Conservation (phyloP, 2,329 filamentous ascomycete species). For the Colletotrichum orchidophilum region DNA sequence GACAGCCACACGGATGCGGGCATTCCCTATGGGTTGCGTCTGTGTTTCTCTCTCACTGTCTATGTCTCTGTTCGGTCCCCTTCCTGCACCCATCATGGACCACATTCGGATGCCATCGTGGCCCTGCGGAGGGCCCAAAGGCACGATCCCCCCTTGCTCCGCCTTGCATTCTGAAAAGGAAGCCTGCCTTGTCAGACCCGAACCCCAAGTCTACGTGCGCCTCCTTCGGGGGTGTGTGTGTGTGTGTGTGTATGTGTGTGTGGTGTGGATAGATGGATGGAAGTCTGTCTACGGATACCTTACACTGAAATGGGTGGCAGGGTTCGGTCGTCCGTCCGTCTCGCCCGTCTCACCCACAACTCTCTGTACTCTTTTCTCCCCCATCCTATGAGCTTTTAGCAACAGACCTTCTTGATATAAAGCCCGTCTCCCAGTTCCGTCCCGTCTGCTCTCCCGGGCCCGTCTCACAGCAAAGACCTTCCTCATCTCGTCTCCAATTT, state of each 20-base stretch:
- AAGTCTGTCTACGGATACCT: not conserved
- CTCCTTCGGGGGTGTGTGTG: conserved; percentile 12
- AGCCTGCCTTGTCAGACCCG: conserved; percentile 32
- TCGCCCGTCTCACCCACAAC: not conserved
- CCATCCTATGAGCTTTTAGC: not conserved
- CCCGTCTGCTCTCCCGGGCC: not conserved
- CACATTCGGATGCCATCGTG: conserved; percentile 10
- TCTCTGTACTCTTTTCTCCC: not conserved
- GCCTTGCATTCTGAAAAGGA: conserved; percentile 29
- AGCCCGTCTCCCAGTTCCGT: conserved; percentile 11
- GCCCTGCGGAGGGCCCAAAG: not conserved
- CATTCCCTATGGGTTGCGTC: not conserved
- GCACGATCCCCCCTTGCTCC: conserved; percentile 16
- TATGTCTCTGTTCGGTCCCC: not conserved
- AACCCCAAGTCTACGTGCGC: conserved; percentile 16
- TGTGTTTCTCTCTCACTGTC: not conserved
- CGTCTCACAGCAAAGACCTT: conserved; percentile 15
- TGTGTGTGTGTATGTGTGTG: not conserved
- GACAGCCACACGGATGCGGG: not conserved
- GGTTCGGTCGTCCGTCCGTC: not conserved
- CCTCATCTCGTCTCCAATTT: not conserved
- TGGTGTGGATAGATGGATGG: conserved; percentile 4
- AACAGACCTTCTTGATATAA: conserved; percentile 17
- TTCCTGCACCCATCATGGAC: not conserved
- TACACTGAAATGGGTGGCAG: not conserved